Evolutionary conservation across 2,329 filamentous ascomycete genomes (phyloP).

Genomic region (Tolypocladium ovalisporum): DNA sequence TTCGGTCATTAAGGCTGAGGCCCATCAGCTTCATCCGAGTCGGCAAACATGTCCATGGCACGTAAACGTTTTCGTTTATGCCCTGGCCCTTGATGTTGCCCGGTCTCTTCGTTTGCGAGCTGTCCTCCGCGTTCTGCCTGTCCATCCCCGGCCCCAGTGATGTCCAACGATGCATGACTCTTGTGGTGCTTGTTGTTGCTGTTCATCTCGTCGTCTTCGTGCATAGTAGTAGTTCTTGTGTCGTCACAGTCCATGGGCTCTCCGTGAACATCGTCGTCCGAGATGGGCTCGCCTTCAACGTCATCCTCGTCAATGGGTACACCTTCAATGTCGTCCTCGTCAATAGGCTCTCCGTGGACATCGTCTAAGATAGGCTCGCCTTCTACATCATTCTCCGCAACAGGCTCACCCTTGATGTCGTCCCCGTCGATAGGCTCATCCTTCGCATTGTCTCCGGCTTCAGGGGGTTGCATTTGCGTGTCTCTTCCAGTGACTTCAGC

Average conservation of each 20-base stretch:
- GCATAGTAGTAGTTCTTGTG: conserved; percentile 25
- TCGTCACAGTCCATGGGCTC: conserved; percentile 32
- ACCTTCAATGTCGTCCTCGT: conserved; percentile 28
- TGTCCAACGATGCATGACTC: background rate
- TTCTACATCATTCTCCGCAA: conserved; percentile 38
- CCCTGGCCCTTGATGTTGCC: background rate
- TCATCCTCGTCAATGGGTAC: conserved; percentile 35
- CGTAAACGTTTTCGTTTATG: conserved; percentile 50
- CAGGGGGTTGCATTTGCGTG: conserved; percentile 22
- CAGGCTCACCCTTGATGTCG: conserved; percentile 28
- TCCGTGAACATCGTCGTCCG: conserved; percentile 23
- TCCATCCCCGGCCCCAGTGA: background rate
- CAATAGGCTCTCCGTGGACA: conserved; percentile 28
- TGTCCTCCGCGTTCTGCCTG: background rate
- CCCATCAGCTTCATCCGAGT: conserved; percentile 44
- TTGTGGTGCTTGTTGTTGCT: conserved; percentile 15
- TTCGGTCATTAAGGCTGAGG: background rate
- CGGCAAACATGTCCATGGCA: conserved; percentile 81
- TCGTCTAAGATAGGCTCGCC: conserved; percentile 28
- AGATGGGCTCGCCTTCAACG: conserved; percentile 29
- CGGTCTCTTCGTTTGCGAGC: background rate
- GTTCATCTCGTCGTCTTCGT: conserved; percentile 31
- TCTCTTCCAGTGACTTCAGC: conserved; percentile 24
- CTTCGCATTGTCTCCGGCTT: conserved; percentile 30
- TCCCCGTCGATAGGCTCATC: conserved; percentile 35